Conservation (phyloP, 768 basidiomycete genomes). For the Pisolithus marmoratus region DNA sequence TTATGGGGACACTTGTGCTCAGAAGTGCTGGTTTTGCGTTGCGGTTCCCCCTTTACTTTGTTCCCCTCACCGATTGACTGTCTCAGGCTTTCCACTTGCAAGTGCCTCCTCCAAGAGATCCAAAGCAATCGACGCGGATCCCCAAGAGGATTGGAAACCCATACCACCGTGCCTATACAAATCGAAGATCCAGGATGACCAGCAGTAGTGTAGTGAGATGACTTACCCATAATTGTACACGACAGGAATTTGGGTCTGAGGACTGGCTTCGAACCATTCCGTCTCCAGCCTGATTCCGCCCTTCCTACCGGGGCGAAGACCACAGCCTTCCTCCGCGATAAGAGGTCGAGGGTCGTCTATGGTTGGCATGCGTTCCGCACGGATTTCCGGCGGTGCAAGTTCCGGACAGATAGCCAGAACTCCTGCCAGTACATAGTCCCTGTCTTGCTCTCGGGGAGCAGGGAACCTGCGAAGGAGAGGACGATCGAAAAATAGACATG, state of each 20-base stretch:
- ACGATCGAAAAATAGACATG: background rate
- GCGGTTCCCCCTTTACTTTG: no score
- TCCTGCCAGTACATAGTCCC: conserved; percentile 50
- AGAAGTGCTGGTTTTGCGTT: no score
- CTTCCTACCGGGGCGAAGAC: conserved; percentile 60
- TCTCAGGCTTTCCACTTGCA: background rate
- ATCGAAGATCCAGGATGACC: background rate
- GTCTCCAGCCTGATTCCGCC: conserved; percentile 61
- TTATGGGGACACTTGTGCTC: background rate
- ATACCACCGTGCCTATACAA: conserved; percentile 51
- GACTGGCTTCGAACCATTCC: conserved; percentile 33
- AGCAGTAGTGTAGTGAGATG: background rate
- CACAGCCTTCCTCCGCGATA: conserved; percentile 50
- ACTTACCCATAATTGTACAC: conserved; percentile 64
- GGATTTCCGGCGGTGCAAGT: conserved; percentile 49
- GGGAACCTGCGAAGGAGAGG: conserved; percentile 46
- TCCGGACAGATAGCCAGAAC: conserved; percentile 50
- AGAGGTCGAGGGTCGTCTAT: conserved; percentile 45
- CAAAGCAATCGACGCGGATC: conserved; percentile 47
- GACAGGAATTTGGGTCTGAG: conserved; percentile 36
- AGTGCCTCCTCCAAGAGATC: conserved; percentile 41
- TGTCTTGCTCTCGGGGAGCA: conserved; percentile 55
- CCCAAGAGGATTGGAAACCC: conserved; percentile 64
- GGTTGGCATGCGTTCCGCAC: conserved; percentile 39
- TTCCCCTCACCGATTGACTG: no score